Conservation (phyloP, 805 yeast genomes). For the Sugiyamaella americana region DNA sequence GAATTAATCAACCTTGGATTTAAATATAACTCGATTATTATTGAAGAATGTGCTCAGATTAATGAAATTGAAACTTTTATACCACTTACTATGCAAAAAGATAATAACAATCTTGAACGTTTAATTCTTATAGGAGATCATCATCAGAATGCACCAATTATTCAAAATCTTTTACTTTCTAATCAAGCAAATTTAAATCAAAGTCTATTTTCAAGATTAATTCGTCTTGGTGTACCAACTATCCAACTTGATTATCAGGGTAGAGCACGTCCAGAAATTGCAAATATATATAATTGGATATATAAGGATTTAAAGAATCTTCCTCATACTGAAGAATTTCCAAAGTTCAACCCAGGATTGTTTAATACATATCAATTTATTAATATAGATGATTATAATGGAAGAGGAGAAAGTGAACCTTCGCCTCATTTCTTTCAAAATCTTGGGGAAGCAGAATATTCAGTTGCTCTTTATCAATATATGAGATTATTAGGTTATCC, state of each 20-base stretch:
- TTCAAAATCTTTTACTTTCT: conserved; percentile 16
- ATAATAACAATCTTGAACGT: conserved; percentile 21
- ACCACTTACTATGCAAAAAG: conserved; percentile 22
- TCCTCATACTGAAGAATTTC: conserved; percentile 7
- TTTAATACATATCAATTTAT: conserved; percentile 30
- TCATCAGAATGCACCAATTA: conserved; percentile 23
- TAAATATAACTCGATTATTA: conserved; percentile 29
- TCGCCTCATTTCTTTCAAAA: conserved; percentile 32
- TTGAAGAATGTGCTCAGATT: conserved; percentile 33
- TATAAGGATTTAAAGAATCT: conserved; percentile 15
- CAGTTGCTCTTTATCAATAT: conserved; percentile 42
- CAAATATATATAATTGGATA: conserved; percentile 22
- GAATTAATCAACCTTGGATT: conserved; percentile 19
- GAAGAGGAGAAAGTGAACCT: conserved; percentile 24
- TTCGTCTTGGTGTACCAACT: conserved; percentile 21
- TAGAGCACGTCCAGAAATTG: conserved; percentile 25
- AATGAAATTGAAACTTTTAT: conserved; percentile 32
- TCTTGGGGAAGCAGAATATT: conserved; percentile 44
- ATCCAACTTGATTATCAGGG: conserved; percentile 23
- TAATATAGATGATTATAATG: conserved; percentile 29
- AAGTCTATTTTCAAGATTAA: conserved; percentile 27
- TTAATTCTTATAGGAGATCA: conserved; percentile 36
- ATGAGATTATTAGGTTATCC: conserved; percentile 43
- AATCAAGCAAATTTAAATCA: conserved; percentile 18
- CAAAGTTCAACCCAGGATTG: conserved; percentile 37